Evolutionary conservation across 495 filamentous ascomycete species (phyloP).

Genomic region (Aspergillus leporis): DNA sequence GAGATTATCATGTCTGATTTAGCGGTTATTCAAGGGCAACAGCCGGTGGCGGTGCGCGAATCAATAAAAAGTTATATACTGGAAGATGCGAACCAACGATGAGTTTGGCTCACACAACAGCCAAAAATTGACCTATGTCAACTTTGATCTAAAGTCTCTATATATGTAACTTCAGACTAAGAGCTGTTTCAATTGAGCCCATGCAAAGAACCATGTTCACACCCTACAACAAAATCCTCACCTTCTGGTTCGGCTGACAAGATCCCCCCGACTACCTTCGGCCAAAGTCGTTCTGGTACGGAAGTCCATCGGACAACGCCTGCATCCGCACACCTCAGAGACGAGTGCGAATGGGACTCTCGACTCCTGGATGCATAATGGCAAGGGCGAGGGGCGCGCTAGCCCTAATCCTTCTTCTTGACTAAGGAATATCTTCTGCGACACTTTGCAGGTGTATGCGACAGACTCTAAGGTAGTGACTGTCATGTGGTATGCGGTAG

Average conservation of each 20-base stretch:
- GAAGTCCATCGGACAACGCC: slow-evolving; percentile 22
- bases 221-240: slow-evolving; percentile 19
- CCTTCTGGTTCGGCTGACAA: slow-evolving; percentile 26
- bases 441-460: slow-evolving; percentile 27
- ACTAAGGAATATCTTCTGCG: slow-evolving; percentile 39
- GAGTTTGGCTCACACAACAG: no score
- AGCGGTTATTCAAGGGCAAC: no score
- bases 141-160: no score
- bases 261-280: slow-evolving; percentile 19
- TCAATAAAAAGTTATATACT: no score
- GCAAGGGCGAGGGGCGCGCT: slow-evolving; percentile 24
- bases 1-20: no score
- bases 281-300: slow-evolving; percentile 29
- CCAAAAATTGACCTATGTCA: no score
- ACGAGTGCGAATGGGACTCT: slow-evolving; percentile 18
- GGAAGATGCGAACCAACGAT: no score
- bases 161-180: no score
- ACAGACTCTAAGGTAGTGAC: slow-evolving; percentile 32
- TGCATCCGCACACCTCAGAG: slow-evolving; percentile 19
- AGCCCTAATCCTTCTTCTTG: slow-evolving; percentile 34
- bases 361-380: slow-evolving; percentile 15
- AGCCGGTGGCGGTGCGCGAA: no score
- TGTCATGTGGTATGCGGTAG: slow-evolving; percentile 27
- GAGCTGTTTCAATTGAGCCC: no score
- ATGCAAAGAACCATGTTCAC: slow-evolving; percentile 13